Base-by-base conservation (phyloP, 176 grass and related monocot genomes). In the Phoenix roebelenii region DNA sequence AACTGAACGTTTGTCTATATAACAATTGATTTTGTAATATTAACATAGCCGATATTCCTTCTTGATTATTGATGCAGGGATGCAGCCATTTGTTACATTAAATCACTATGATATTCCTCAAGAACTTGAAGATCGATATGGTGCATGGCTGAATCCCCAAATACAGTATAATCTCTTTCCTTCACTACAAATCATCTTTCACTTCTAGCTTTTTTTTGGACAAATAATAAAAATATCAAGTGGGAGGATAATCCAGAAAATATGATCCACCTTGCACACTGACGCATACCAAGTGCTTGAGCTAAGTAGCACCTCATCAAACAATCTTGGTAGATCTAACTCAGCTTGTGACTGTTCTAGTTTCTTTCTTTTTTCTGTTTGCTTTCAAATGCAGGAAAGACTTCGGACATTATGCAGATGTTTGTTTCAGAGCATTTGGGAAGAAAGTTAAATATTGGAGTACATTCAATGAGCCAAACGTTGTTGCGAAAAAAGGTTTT, bases 351-450 rank as follows among this genome's bases (percentile, higher is more conserved):
- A 44, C 1, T 2, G 35, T 12, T 44, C 12, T 44, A 44, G 1
- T 14, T 44, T 44, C 35, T 39, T 9, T 39, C 9, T 5, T 39
- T 39, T 7, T 32, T 7, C 7, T 32, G 0, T 35, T 35, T 66
- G 16, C 56, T 16, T 22, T 5, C 2, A 12, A 44, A 44, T 44
- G 12, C 53, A 95, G 89, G 69, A 72, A 88, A 69, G 89, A 95
- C 57, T 89, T 32, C 24, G 68, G 49, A 5, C 68, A 81, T 61
- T 85, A 66, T 17, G 71, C 74, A 7, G 78, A 85, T 23, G 52
- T 85, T 29, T 89, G 86, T 57, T 89, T 89, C 71, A 85, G 72
- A 66, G 75, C 68, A 63, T 89, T 89, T 62, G 86, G 78, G 25
- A 82, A 89, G n/a, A 49, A 74, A 56, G 81, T 89, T n/a, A 89